Conservation (phyloP, 2,329 filamentous ascomycete species). For the Sporothrix mexicana region DNA sequence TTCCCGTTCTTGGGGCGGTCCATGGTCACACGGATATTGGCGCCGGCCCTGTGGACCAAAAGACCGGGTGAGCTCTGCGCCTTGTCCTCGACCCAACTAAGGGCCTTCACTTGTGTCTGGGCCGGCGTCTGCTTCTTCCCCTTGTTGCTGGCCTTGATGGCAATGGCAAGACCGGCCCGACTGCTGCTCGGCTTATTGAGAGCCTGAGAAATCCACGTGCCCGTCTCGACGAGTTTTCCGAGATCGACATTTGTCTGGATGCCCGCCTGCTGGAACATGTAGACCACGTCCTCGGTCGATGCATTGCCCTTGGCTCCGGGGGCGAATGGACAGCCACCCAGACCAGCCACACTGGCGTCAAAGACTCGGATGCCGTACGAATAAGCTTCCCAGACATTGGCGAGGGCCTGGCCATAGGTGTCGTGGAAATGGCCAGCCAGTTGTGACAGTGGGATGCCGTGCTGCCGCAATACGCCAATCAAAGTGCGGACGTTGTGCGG, state of each 20-base stretch:
- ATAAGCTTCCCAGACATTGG: constrained; percentile 77
- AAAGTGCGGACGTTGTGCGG: constrained; percentile 46
- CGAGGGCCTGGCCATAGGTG: constrained; percentile 82
- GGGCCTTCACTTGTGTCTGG: background rate
- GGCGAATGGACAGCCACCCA: constrained; percentile 85
- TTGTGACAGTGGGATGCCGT: constrained; percentile 67
- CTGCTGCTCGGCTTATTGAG: constrained; percentile 68
- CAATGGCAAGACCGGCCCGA: constrained; percentile 56
- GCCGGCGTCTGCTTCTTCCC: background rate
- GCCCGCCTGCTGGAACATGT: constrained; percentile 75
- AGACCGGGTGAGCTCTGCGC: background rate
- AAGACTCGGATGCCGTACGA: constrained; percentile 80
- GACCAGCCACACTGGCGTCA: constrained; percentile 77
- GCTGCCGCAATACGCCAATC: constrained; percentile 55
- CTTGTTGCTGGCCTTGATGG: background rate
- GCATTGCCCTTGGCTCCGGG: constrained; percentile 88
- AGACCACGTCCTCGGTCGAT: constrained; percentile 81
- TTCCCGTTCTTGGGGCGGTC: constrained; percentile 15
- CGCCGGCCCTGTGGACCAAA: background rate
- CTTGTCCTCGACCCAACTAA: background rate
- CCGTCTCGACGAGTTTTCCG: constrained; percentile 69
- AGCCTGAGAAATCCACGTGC: constrained; percentile 71
- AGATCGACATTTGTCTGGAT: constrained; percentile 76
- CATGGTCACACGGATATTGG: background rate
- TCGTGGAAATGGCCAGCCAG: constrained; percentile 88